Conservation (phyloP, 179 eudicot species). For the Nepenthes alata region DNA sequence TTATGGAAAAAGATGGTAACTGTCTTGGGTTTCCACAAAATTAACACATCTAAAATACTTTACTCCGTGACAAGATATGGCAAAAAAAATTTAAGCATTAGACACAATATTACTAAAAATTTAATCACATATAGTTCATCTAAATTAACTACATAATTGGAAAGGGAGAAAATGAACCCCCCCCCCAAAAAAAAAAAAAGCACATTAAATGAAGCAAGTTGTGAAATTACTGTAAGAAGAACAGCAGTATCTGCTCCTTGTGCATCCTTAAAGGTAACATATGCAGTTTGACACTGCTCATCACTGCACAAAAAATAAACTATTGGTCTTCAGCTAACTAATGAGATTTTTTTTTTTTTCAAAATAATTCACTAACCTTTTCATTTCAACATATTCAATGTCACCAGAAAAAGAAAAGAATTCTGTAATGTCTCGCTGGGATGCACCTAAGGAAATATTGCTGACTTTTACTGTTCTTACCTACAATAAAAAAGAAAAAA, state of each 20-base stretch:
- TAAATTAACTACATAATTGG: neutral
- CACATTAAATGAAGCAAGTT: neutral
- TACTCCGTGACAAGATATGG: too few species aligned
- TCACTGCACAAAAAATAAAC: conserved; percentile 30
- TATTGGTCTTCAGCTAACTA: conserved; percentile 3
- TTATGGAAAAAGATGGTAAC: too few species aligned
- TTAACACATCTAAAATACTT: too few species aligned
- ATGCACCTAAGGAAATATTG: conserved; percentile 70
- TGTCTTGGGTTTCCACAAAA: too few species aligned
- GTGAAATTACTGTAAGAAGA: conserved; percentile 53
- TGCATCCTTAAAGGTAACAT: conserved; percentile 76
- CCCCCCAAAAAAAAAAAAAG: neutral
- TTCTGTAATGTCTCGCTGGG: conserved; percentile 62
- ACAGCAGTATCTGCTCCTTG: conserved; percentile 88
- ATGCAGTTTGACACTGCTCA: conserved; percentile 55
- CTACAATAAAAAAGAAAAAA: conserved; percentile 19
- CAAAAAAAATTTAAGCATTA: too few species aligned
- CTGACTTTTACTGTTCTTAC: conserved; percentile 65
- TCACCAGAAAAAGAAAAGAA: conserved; percentile 93
- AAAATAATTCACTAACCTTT: conserved; percentile 33
- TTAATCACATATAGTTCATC: too few species aligned
- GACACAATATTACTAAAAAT: too few species aligned
- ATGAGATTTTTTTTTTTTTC: neutral
- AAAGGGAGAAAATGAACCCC: neutral
- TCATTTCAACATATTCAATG: conserved; percentile 64